Conservation (phyloP, 2,329 filamentous ascomycete species). For the Hyphodiscus sp. region DNA sequence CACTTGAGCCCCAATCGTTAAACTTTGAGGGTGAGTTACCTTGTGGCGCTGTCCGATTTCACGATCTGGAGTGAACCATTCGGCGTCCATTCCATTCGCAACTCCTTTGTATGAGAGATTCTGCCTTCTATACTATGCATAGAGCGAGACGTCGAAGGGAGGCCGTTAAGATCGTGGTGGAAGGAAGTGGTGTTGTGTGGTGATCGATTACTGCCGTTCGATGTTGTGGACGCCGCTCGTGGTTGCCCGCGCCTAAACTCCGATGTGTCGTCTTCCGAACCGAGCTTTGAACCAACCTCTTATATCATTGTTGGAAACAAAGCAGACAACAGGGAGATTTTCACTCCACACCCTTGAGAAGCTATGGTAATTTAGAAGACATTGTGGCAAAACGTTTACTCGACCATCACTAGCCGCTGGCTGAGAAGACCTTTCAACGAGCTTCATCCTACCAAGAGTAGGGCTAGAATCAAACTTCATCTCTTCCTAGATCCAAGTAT, state of each 20-base stretch:
- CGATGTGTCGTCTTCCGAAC: too few species aligned
- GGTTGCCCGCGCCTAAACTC: too few species aligned
- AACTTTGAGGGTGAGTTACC: neutral
- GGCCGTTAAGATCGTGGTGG: neutral
- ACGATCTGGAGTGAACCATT: neutral
- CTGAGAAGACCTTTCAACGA: neutral
- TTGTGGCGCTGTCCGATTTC: constrained; percentile 1
- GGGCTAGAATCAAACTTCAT: neutral
- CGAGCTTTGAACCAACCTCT: too few species aligned
- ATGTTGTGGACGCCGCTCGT: too few species aligned
- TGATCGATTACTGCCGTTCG: neutral
- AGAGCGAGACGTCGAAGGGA: neutral
- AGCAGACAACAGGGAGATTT: too few species aligned
- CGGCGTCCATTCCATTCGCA: neutral
- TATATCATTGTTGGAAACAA: too few species aligned
- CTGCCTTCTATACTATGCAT: neutral
- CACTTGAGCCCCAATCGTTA: neutral
- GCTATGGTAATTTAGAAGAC: too few species aligned
- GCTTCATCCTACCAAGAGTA: too few species aligned
- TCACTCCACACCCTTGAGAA: too few species aligned
- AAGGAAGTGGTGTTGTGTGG: neutral
- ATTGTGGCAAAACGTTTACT: too few species aligned
- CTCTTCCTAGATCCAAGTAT: neutral
- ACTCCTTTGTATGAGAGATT: neutral
- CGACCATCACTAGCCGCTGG: neutral